phyloP scores from a whole-genome alignment of 306 rosid genomes.

The Oemleria cerasiformis region DNA sequence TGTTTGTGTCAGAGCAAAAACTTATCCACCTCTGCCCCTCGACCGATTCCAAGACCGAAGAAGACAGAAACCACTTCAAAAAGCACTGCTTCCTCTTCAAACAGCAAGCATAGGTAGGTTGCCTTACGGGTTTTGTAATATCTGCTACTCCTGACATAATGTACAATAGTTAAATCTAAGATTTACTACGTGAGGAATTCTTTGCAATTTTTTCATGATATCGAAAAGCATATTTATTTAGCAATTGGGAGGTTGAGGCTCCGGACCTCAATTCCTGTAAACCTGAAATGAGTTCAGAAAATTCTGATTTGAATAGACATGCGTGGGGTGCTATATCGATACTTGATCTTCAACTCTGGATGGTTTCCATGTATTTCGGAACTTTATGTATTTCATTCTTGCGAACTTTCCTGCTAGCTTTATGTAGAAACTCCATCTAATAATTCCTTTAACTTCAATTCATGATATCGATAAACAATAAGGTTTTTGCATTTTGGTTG shows the following conservation, averaged over 20 bases:
- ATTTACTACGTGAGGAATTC: background rate
- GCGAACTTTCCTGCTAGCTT: background rate
- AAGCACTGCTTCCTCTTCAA: constrained; percentile 68
- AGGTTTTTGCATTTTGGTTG: background rate
- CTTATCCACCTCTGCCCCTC: constrained; percentile 42
- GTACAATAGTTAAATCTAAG: constrained; percentile 15
- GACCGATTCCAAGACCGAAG: constrained; percentile 66
- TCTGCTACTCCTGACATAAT: constrained; percentile 17
- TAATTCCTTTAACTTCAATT: background rate
- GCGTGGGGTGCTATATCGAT: too few species aligned
- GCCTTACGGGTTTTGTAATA: constrained; percentile 8
- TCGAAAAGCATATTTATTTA: background rate
- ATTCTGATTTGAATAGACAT: background rate
- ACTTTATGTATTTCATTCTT: background rate
- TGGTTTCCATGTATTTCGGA: background rate
- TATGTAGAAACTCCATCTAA: background rate
- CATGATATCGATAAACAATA: background rate
- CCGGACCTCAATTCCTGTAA: background rate
- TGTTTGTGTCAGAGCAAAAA: constrained; percentile 44
- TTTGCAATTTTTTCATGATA: background rate
- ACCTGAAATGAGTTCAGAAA: background rate
- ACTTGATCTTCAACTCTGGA: background rate
- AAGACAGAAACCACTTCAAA: constrained; percentile 53
- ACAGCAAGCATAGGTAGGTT: constrained; percentile 72
- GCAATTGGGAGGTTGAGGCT: background rate